Evolutionary conservation across 495 filamentous ascomycete species (phyloP).

Genomic region (Halenospora varia): DNA sequence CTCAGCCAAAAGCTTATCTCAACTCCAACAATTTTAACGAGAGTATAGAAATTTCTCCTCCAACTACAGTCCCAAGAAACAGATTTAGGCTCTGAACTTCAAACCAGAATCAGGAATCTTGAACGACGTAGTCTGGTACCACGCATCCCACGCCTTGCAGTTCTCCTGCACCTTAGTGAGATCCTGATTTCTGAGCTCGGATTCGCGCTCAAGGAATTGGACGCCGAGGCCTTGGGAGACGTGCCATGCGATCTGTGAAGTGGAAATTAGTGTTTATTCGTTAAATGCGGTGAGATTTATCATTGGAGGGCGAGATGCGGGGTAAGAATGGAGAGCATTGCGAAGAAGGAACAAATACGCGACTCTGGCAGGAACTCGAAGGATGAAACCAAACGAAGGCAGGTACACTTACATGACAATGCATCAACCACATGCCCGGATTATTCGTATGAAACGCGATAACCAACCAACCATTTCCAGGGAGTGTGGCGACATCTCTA

Average conservation of each 20-base stretch:
- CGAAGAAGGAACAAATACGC: no score
- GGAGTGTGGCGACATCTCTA: constrained; percentile 51
- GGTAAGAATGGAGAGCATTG: no score
- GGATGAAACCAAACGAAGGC: neutral
- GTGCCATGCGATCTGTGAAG: constrained; percentile 44
- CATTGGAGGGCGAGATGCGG: no score
- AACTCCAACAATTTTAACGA: no score
- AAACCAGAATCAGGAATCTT: neutral
- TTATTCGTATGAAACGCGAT: constrained; percentile 50
- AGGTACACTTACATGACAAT: constrained; percentile 35
- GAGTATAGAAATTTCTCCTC: no score
- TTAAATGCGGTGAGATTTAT: no score
- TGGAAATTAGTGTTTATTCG: neutral
- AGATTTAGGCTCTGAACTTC: neutral
- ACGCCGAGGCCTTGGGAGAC: constrained; percentile 39
- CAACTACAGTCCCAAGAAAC: no score
- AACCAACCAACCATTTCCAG: constrained; percentile 37
- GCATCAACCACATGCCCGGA: constrained; percentile 38
- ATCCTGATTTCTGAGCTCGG: constrained; percentile 5
- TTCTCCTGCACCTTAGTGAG: constrained; percentile 8
- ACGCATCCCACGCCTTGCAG: constrained; percentile 17
- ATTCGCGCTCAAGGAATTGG: constrained; percentile 39
- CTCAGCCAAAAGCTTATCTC: no score
- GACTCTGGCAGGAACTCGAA: no score
- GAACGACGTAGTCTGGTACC: neutral